Conservation (phyloP, 179 eudicot genomes). For the Beta corolliflora region DNA sequence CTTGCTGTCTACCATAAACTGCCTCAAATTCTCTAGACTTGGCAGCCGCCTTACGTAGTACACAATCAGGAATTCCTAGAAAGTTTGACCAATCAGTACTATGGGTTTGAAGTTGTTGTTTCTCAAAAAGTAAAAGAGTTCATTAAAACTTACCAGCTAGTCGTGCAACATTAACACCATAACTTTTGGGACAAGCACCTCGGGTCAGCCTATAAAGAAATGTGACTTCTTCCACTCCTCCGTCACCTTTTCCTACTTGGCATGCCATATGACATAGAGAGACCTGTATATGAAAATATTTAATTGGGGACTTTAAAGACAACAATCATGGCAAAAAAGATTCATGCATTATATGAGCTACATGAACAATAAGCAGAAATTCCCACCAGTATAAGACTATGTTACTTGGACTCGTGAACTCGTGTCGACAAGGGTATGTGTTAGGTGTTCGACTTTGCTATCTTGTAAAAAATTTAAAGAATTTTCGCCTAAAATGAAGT, state of each 20-base stretch:
- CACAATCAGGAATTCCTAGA: constrained; percentile 82
- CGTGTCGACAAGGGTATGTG: no score
- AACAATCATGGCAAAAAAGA: neutral
- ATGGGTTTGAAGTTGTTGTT: neutral
- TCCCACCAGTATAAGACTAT: neutral
- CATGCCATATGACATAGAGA: constrained; percentile 97
- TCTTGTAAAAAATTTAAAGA: no score
- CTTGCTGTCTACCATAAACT: constrained; percentile 50
- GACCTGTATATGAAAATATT: constrained; percentile 48
- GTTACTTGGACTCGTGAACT: no score
- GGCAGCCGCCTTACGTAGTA: constrained; percentile 69
- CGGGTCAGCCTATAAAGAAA: constrained; percentile 79
- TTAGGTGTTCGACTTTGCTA: no score
- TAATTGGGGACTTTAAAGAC: neutral
- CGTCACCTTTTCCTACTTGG: constrained; percentile 66
- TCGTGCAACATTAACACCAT: constrained; percentile 95
- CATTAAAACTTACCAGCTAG: constrained; percentile 60
- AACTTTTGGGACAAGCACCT: constrained; percentile 98
- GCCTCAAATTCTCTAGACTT: constrained; percentile 88
- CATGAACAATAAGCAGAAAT: neutral
- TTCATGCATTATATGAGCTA: neutral
- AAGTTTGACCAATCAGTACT: constrained; percentile 2
- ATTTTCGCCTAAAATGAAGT: no score
- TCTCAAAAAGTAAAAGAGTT: constrained; percentile 3
- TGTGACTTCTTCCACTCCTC: constrained; percentile 90